phyloP scores from a whole-genome alignment of 352 stramenopile genomes.

The Thalassiosira exigua region DNA sequence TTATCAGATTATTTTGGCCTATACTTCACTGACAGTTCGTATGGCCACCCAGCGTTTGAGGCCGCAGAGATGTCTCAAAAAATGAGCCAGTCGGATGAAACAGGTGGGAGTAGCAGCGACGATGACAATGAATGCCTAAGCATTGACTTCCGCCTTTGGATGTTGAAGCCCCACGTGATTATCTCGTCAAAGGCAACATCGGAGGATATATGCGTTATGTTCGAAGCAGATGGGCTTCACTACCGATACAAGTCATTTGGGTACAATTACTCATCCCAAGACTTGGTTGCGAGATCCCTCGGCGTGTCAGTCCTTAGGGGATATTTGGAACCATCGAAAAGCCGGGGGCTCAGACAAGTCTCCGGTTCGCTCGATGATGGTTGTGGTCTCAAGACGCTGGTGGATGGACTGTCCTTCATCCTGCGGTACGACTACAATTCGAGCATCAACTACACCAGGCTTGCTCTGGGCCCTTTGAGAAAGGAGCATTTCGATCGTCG shows the following conservation, averaged over 20 bases:
- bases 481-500: conserved; percentile 49
- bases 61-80: conserved; percentile 52
- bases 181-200: conserved; percentile 36
- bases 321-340: conserved; percentile 54
- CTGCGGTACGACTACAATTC: conserved; percentile 76
- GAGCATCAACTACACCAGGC: conserved; percentile 71
- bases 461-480: conserved; percentile 72
- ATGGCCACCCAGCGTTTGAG: conserved; percentile 77
- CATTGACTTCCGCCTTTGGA: conserved; percentile 83
- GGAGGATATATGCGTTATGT: conserved; percentile 46
- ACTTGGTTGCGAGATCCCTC: conserved; percentile 71
- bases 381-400: conserved; percentile 63
- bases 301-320: conserved; percentile 65
- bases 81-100: conserved; percentile 29
- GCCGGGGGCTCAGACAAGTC: conserved; percentile 56
- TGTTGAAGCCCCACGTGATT: conserved; percentile 51
- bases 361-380: conserved; percentile 54
- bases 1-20: conserved; percentile 82
- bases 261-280: conserved; percentile 70
- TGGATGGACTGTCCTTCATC: conserved; percentile 82
- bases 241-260: conserved; percentile 79
- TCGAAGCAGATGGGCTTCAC: conserved; percentile 68
- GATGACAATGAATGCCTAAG: conserved; percentile 55
- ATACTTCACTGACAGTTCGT: conserved; percentile 79
- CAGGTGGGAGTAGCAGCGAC: conserved; percentile 19